Conservation (phyloP, 352 stramenopile genomes). For the Phytopythium mirpurense region DNA sequence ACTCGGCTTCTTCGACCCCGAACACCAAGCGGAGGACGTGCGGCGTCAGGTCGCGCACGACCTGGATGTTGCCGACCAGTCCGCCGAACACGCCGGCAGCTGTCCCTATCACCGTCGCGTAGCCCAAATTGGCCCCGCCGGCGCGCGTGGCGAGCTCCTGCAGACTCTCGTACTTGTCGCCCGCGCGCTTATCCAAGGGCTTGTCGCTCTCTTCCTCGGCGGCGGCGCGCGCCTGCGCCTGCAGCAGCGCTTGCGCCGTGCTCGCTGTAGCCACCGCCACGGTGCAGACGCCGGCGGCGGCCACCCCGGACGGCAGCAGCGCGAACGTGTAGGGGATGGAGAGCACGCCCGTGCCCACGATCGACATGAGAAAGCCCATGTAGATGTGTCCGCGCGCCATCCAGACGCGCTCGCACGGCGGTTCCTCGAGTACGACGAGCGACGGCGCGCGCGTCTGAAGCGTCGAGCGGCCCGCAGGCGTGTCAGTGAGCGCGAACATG, state of each 20-base stretch:
- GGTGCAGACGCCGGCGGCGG: slow-evolving; percentile 28
- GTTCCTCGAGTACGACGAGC: neutral
- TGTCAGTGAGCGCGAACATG: slow-evolving; percentile 5
- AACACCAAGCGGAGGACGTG: slow-evolving; percentile 42
- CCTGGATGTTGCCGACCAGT: slow-evolving; percentile 59
- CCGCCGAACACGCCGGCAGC: slow-evolving; percentile 53
- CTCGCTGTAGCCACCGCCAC: slow-evolving; percentile 41
- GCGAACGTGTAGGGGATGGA: slow-evolving; percentile 68
- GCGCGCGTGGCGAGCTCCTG: slow-evolving; percentile 19
- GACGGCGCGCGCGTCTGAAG: neutral
- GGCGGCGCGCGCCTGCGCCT: slow-evolving; percentile 43
- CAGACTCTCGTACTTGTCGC: slow-evolving; percentile 30
- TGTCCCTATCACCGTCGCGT: slow-evolving; percentile 48
- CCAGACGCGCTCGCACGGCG: neutral
- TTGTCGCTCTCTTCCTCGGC: slow-evolving; percentile 34
- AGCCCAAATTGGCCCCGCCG: slow-evolving; percentile 27
- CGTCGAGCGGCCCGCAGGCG: slow-evolving; percentile 1
- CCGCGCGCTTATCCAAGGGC: slow-evolving; percentile 49
- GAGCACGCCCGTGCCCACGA: slow-evolving; percentile 65
- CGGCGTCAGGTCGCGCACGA: slow-evolving; percentile 52
- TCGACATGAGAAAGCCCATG: slow-evolving; percentile 73
- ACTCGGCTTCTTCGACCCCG: slow-evolving; percentile 5
- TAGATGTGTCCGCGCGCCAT: slow-evolving; percentile 37
- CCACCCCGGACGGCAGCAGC: slow-evolving; percentile 29
- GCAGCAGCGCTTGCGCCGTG: slow-evolving; percentile 47